Percentiles rank a stretch among this genome's conserved stretches.
Conservation (phyloP, 1,284 basidiomycete genomes). For the Thelephora terrestris region DNA sequence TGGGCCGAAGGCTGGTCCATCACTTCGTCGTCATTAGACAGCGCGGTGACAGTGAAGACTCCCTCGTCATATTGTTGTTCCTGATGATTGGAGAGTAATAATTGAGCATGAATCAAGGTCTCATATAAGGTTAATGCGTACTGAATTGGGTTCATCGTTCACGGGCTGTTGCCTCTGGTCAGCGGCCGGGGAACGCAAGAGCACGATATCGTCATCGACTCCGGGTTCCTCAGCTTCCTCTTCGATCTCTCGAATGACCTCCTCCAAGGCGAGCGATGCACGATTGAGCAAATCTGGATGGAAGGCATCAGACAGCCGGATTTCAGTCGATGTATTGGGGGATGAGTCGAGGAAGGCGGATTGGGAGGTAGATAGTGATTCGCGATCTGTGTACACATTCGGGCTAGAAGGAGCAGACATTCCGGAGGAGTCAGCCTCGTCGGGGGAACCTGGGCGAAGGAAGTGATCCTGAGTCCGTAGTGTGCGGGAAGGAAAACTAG, state of each 20-base stretch:
- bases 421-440: conserved; percentile 24
- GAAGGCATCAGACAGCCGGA: conserved; percentile 36
- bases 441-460: conserved; percentile 43
- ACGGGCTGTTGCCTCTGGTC: neutral
- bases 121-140: too few relatives aligned
- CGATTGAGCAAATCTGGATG: conserved; percentile 44
- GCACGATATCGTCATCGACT: conserved; percentile 59
- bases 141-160: too few relatives aligned
- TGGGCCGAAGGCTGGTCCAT: conserved; percentile 38
- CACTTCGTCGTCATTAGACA: conserved; percentile 48
- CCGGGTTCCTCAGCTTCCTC: conserved; percentile 43
- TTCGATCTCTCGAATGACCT: conserved; percentile 59
- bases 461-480: conserved; percentile 22
- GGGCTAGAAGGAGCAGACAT: conserved; percentile 38
- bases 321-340: conserved; percentile 7
- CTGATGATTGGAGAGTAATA: too few relatives aligned
- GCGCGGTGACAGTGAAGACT: conserved; percentile 44
- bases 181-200: conserved; percentile 49
- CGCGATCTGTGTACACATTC: conserved; percentile 14
- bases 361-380: conserved; percentile 29
- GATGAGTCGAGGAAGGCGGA: conserved; percentile 13
- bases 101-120: too few relatives aligned
- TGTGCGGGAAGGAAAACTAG: conserved; percentile 27
- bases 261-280: conserved; percentile 61
- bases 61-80: too few relatives aligned